These are phyloP conservation scores for Grosmannia penicillata DNA, from an alignment of 2,329 filamentous ascomycete species.

Conservation along the genomic window DNA sequence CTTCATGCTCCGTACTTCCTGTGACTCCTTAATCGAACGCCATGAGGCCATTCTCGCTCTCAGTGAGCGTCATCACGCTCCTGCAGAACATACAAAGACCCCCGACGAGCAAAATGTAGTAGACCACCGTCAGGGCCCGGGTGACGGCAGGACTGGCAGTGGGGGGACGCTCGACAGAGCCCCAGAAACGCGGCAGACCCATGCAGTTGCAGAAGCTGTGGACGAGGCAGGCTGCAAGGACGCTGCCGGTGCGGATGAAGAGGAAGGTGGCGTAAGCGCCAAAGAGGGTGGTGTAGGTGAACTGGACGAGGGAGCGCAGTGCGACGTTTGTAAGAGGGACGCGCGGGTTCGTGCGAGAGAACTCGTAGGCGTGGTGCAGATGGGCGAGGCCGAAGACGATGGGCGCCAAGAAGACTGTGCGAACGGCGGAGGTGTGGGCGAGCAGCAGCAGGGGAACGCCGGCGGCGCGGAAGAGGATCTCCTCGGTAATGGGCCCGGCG, in stretches of 20 bases:
- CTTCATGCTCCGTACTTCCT: too few species aligned
- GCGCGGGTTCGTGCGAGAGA: slow-evolving; percentile 63
- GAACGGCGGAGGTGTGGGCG: slow-evolving; percentile 38
- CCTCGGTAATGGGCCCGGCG: slow-evolving; percentile 79
- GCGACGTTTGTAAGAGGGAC: slow-evolving; percentile 49
- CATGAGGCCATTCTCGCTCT: slow-evolving; percentile 37
- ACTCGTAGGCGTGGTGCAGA: slow-evolving; percentile 92
- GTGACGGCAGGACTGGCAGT: slow-evolving; percentile 9
- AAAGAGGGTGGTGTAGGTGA: slow-evolving; percentile 83
- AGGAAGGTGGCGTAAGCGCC: slow-evolving; percentile 87
- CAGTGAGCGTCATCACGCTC: slow-evolving; percentile 60
- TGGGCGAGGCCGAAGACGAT: slow-evolving; percentile 89
- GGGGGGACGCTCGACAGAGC: slow-evolving; percentile 41
- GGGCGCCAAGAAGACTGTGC: slow-evolving; percentile 68
- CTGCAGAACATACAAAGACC: slow-evolving; percentile 66
- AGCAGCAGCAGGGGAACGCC: slow-evolving; percentile 71
- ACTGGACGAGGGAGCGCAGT: slow-evolving; percentile 64
- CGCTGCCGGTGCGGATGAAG: slow-evolving; percentile 69
- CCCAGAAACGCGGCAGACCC: slow-evolving; percentile 78
- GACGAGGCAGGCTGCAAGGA: slow-evolving; percentile 59
- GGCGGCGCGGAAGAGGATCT: slow-evolving; percentile 82
- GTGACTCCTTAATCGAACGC: slow-evolving; percentile 5
- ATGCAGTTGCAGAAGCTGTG: slow-evolving; percentile 89
- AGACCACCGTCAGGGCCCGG: slow-evolving; percentile 56
- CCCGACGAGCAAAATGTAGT: slow-evolving; percentile 61